Conservation (phyloP, 805 yeast genomes). For the Saccharomycopsis microspora region DNA sequence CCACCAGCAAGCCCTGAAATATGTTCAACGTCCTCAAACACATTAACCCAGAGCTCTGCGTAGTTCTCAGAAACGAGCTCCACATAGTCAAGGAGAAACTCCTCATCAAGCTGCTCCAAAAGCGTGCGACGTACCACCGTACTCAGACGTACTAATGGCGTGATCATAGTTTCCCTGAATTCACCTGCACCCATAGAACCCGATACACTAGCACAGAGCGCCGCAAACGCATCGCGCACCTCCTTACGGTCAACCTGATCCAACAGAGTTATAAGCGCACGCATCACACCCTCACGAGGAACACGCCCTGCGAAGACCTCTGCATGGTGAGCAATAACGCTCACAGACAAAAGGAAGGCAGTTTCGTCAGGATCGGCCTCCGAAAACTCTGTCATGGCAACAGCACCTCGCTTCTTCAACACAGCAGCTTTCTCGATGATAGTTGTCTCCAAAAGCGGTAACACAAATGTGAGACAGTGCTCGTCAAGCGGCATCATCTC, state of each 20-base stretch:
- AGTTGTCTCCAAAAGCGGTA: conserved; percentile 65
- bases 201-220: conserved; percentile 69
- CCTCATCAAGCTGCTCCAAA: conserved; percentile 77
- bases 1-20: conserved; percentile 60
- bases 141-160: conserved; percentile 43
- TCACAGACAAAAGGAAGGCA: conserved; percentile 65
- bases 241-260: conserved; percentile 54
- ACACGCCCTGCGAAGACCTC: conserved; percentile 58
- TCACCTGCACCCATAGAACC: conserved; percentile 47
- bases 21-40: conserved; percentile 58
- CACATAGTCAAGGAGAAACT: conserved; percentile 46
- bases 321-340: conserved; percentile 57
- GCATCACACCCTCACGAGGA: conserved; percentile 58
- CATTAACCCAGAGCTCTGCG: conserved; percentile 68
- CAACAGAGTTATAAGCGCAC: conserved; percentile 53
- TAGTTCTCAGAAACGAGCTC: conserved; percentile 32
- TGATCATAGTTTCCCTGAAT: conserved; percentile 42
- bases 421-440: conserved; percentile 44
- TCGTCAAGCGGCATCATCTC: conserved; percentile 65
- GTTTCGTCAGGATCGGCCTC: conserved; percentile 89
- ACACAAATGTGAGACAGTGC: conserved; percentile 54
- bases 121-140: conserved; percentile 67
- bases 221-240: conserved; percentile 72
- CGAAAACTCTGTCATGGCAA: conserved; percentile 52
- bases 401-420: conserved; percentile 13